These are phyloP conservation scores for Echinosophora koreensis DNA, from an alignment of 306 rosid species.

Conservation along the genomic window DNA sequence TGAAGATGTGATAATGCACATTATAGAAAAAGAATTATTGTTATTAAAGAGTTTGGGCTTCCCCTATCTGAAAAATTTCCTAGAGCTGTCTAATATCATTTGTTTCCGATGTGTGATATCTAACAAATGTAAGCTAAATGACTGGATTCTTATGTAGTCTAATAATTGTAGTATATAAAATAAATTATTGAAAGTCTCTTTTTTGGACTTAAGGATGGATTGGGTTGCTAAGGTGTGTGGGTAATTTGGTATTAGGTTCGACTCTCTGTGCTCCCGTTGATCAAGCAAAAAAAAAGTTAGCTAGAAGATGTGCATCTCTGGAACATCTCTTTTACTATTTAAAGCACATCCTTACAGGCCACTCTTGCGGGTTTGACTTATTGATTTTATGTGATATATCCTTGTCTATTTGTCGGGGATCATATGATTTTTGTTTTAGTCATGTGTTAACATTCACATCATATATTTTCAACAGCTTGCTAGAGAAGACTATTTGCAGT, in stretches of 20 bases:
- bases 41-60: not conserved
- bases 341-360: conserved; percentile 26
- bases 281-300: conserved; percentile 13
- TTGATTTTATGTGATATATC: conserved; percentile 25
- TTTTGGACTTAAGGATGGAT: conserved; percentile 17
- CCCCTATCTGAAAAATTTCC: not conserved
- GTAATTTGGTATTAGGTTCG: conserved; percentile 28
- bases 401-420: conserved; percentile 24
- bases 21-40: not conserved
- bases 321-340: conserved; percentile 18
- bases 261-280: not conserved
- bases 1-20: conserved; percentile 19
- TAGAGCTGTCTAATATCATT: not conserved
- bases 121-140: conserved; percentile 20
- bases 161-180: conserved; percentile 26
- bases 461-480: conserved; percentile 76
- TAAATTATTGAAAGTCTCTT: conserved; percentile 8
- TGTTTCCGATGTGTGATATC: conserved; percentile 13
- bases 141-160: conserved; percentile 24
- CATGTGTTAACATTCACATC: conserved; percentile 44
- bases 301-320: not conserved
- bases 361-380: conserved; percentile 29
- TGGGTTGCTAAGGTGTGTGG: conserved; percentile 17
- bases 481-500: conserved; percentile 81
- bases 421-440: conserved; percentile 29